Conservation (phyloP, 2,329 filamentous ascomycete species). For the Fusarium hainanense region DNA sequence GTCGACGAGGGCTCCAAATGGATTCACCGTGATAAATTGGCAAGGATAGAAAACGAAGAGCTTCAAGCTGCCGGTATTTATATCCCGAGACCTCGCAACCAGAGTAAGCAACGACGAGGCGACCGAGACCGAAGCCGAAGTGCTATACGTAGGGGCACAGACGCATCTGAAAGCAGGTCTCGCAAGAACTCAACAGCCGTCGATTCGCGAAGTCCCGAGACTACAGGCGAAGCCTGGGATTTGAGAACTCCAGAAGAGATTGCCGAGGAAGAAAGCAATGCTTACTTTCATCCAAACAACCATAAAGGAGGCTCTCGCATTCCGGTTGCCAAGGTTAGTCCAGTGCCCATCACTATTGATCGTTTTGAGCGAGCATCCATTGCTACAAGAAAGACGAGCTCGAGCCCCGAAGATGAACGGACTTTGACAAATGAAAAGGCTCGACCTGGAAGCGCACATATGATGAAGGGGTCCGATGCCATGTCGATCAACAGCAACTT, state of each 20-base stretch:
- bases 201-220: conserved; percentile 54
- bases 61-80: conserved; percentile 81
- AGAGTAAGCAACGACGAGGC: conserved; percentile 59
- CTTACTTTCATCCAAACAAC: conserved; percentile 64
- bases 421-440: conserved; percentile 67
- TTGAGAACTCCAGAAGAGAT: conserved; percentile 82
- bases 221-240: conserved; percentile 71
- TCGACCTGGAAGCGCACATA: conserved; percentile 77
- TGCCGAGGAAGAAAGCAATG: conserved; percentile 66
- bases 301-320: conserved; percentile 80
- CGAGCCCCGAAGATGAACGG: conserved; percentile 66
- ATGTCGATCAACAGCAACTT: conserved; percentile 34
- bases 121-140: conserved; percentile 51
- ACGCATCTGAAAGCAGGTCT: conserved; percentile 48
- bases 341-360: conserved; percentile 77
- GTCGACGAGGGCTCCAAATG: conserved; percentile 75
- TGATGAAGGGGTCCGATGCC: conserved; percentile 54
- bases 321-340: conserved; percentile 84
- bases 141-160: conserved; percentile 50
- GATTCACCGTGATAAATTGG: conserved; percentile 88
- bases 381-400: conserved; percentile 65
- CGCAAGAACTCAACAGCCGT: conserved; percentile 61
- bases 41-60: conserved; percentile 82
- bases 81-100: conserved; percentile 64
- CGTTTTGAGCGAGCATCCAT: conserved; percentile 76